These are phyloP conservation scores for Letharia lupina DNA, from an alignment of 495 filamentous ascomycete genomes.

Conservation along the genomic window DNA sequence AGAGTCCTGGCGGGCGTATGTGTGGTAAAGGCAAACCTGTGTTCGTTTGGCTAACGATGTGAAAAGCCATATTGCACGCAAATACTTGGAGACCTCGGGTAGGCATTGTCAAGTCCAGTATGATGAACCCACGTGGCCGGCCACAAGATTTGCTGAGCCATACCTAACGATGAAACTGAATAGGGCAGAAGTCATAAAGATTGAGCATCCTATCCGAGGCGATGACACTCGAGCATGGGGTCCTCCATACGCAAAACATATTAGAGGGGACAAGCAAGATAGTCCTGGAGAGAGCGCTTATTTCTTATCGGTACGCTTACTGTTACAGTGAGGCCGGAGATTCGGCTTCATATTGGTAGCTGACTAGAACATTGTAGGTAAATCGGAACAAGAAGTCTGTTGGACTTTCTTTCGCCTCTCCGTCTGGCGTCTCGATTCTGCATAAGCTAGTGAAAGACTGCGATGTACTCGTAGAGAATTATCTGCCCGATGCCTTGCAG, in stretches of 20 bases:
- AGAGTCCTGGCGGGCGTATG: slow-evolving; percentile 89
- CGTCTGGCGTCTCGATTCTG: slow-evolving; percentile 72
- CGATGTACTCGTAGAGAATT: slow-evolving; percentile 95
- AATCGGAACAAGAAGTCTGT: slow-evolving; percentile 97
- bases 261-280: slow-evolving; percentile 45
- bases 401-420: slow-evolving; percentile 80
- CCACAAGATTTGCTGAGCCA: neutral
- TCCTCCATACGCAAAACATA: slow-evolving; percentile 80
- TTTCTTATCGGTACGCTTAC: slow-evolving; percentile 66
- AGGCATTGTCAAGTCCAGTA: slow-evolving; percentile 31
- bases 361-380: slow-evolving; percentile 43
- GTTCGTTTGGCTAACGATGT: slow-evolving; percentile 8
- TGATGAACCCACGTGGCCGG: slow-evolving; percentile 1
- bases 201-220: slow-evolving; percentile 84
- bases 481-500: slow-evolving; percentile 80
- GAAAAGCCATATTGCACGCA: slow-evolving; percentile 91
- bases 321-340: too few relatives aligned
- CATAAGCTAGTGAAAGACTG: slow-evolving; percentile 75
- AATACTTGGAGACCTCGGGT: slow-evolving; percentile 95
- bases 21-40: slow-evolving; percentile 16
- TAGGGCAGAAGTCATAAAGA: slow-evolving; percentile 93
- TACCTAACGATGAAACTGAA: neutral
- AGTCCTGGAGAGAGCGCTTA: slow-evolving; percentile 92
- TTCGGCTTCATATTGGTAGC: neutral
- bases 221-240: slow-evolving; percentile 97